A percentile compares a stretch with the other conserved stretches of the same genome.
These are phyloP conservation scores for Ensete glaucum DNA, from an alignment of 176 grass and related monocot species.

Conservation along the genomic window DNA sequence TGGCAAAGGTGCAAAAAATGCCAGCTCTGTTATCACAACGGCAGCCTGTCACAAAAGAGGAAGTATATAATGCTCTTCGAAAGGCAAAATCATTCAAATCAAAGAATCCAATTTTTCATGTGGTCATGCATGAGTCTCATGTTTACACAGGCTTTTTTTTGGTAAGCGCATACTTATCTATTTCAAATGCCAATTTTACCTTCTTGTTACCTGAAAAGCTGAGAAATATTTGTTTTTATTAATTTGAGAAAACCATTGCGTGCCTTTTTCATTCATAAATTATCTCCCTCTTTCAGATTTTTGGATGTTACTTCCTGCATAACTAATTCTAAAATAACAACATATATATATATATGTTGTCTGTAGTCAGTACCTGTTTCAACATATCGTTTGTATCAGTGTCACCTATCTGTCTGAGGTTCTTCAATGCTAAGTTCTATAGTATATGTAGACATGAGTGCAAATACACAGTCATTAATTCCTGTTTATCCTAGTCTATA, in stretches of 20 bases:
- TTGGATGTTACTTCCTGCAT: neutral
- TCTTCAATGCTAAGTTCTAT: too few species aligned
- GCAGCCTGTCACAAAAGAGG: conserved; percentile 48
- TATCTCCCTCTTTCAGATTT: neutral
- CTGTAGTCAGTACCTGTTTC: too few species aligned
- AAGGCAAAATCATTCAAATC: conserved; percentile 62
- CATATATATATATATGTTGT: too few species aligned
- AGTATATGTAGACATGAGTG: too few species aligned
- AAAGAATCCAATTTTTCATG: conserved; percentile 41
- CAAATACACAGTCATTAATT: too few species aligned
- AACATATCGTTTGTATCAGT: too few species aligned
- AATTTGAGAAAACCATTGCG: neutral
- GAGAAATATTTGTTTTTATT: neutral
- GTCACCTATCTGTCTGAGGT: too few species aligned
- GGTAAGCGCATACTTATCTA: conserved; percentile 34
- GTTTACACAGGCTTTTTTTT: conserved; percentile 74
- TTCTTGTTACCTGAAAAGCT: neutral
- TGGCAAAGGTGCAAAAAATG: conserved; percentile 34
- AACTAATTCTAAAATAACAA: too few species aligned
- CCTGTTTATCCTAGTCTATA: too few species aligned
- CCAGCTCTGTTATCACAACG: conserved; percentile 54
- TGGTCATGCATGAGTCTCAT: conserved; percentile 74
- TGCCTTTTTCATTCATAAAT: neutral
- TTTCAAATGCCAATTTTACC: neutral
- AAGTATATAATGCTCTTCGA: conserved; percentile 42